Evolutionary conservation across 2,329 filamentous ascomycete species (phyloP), one percentile per base, ranked within the genome.

Genomic region (Colletotrichum chlorophyti): DNA sequence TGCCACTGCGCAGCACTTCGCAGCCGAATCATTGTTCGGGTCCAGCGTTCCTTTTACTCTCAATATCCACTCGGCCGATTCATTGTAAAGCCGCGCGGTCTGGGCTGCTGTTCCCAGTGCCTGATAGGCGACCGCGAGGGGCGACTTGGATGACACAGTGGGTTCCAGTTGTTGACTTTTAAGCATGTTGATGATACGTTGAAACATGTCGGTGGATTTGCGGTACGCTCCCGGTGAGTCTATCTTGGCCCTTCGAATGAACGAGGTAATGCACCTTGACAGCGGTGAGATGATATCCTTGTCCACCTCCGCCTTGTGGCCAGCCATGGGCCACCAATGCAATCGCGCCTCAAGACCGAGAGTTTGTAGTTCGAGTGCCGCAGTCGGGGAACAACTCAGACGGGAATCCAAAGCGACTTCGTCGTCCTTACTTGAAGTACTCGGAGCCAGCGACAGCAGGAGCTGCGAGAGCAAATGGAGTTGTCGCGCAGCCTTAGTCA

Each of bases 241-340:
- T 0, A 73, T 59, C 5, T 72, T 68, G 8, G 71, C 75, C 50
- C 88, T 81, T 53, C 88, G 79, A 14, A 78, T 73, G 63, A 87
- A 90, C 1, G 89, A 82, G 9, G 79, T 75, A 15, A 90, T 65
- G 62, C 86, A 92, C 48, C 83, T 84, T 0, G 82, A 79, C 45
- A 91, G 82, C 0, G 89, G 88, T 1, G 83, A 77, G n/a, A 88
- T 66, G 6, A 93, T 71, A 12, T 92, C 89, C 54, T 85, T 86
- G 31, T 86, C 82, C 5, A 82, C 68, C 55, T 89, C 81, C 1
- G 82, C 83, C 58, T 81, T 70, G 65, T 91, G 87, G 2, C 80
- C 78, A 6, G 82, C 82, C 55, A 91, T 66, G 37, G 72, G 76
- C 89, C 89, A 92, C 82, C 86, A 91, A 37, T 77, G 74, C n/a